A percentile compares a stretch with the other conserved stretches of the same genome.
Conservation (phyloP, 2,329 filamentous ascomycete genomes). For the Simplicillium aogashimaense region DNA sequence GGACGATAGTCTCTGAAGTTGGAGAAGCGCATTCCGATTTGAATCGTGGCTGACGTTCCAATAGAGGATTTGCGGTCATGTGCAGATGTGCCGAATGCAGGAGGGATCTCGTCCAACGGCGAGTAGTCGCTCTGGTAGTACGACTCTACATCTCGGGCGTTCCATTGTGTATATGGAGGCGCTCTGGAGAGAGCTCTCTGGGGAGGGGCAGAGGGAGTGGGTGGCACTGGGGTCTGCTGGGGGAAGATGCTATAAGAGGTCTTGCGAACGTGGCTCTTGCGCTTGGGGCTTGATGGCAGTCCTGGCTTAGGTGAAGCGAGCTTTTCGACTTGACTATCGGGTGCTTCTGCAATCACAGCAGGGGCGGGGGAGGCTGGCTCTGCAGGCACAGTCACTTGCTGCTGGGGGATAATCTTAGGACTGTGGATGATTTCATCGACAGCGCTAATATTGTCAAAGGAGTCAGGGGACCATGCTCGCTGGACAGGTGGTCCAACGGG, state of each 20-base stretch:
- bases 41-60: conserved; percentile 57
- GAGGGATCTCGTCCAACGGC: not conserved
- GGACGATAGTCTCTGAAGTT: conserved; percentile 35
- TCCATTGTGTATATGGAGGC: too few relatives aligned
- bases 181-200: conserved; percentile 11
- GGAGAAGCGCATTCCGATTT: conserved; percentile 61
- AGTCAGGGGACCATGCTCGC: too few relatives aligned
- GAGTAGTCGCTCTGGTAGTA: too few relatives aligned
- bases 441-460: not conserved
- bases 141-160: too few relatives aligned
- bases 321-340: too few relatives aligned
- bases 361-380: too few relatives aligned
- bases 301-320: not conserved
- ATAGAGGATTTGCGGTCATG: conserved; percentile 52
- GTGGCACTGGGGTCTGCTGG: not conserved
- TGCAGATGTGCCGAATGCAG: not conserved
- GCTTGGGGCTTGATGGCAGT: not conserved
- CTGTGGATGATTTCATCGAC: conserved; percentile 2
- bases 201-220: not conserved
- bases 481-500: too few relatives aligned
- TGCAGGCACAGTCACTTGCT: too few relatives aligned
- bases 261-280: conserved; percentile 6
- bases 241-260: conserved; percentile 16
- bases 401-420: not conserved
- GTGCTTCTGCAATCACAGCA: too few relatives aligned